Evolutionary conservation across 202 grass and related monocot genomes (phyloP).

Genomic region (Zizania palustris): DNA sequence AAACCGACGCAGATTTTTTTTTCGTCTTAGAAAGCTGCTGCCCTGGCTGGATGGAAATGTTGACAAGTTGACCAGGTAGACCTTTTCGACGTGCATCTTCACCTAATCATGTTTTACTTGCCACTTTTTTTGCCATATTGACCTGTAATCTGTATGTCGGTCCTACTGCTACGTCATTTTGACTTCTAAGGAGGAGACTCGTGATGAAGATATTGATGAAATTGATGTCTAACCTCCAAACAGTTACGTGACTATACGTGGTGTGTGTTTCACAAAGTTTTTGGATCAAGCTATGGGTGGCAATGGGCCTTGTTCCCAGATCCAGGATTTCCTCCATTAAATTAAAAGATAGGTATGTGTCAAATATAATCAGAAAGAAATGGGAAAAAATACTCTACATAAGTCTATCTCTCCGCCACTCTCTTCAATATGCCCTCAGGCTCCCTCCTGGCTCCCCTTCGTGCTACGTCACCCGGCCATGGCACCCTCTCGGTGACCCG

Average conservation of each 20-base stretch:
- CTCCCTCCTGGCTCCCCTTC: too few relatives aligned
- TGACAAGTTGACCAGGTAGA: constrained; percentile 1
- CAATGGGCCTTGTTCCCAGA: too few relatives aligned
- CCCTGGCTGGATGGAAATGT: neutral
- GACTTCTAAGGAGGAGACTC: neutral
- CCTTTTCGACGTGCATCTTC: neutral
- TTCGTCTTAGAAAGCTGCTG: neutral
- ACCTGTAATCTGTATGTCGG: neutral
- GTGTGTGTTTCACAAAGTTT: neutral
- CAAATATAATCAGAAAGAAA: too few relatives aligned
- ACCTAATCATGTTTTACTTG: neutral
- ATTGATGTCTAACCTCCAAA: neutral
- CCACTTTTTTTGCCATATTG: neutral
- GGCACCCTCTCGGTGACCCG: too few relatives aligned
- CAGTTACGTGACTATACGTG: neutral
- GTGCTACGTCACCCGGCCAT: too few relatives aligned
- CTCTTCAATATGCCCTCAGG: too few relatives aligned
- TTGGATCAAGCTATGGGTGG: too few relatives aligned
- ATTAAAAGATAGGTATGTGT: too few relatives aligned
- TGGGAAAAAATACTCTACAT: too few relatives aligned
- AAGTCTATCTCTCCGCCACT: too few relatives aligned
- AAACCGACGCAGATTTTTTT: neutral
- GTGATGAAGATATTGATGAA: neutral
- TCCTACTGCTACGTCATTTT: neutral
- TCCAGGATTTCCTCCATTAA: too few relatives aligned